A percentile compares a stretch with the other conserved stretches of the same genome.
These are phyloP conservation scores for Glycine tomentella DNA, from an alignment of 306 rosid species.

Conservation along the genomic window DNA sequence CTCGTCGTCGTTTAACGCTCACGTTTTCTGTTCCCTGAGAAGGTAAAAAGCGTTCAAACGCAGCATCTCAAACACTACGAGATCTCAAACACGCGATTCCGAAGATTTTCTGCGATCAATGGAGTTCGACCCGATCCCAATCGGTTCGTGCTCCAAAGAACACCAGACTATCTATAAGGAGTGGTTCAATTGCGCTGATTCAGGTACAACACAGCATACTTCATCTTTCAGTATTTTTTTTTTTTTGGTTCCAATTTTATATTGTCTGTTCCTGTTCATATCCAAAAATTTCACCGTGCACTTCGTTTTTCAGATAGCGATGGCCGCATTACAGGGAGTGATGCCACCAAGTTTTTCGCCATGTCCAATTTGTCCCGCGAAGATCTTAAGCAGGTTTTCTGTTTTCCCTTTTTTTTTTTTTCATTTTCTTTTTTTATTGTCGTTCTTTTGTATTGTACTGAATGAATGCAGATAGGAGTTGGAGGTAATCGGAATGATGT, in stretches of 20 bases:
- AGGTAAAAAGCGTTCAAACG: neutral
- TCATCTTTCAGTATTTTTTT: neutral
- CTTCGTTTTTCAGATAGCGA: conserved; percentile 67
- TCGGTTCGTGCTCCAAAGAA: conserved; percentile 80
- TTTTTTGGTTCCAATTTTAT: conserved; percentile 3
- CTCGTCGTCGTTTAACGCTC: conserved; percentile 27
- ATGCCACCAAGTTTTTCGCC: conserved; percentile 83
- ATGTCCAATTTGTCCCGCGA: conserved; percentile 80
- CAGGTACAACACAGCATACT: conserved; percentile 51
- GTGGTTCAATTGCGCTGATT: conserved; percentile 86
- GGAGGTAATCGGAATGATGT: neutral
- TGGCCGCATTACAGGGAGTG: conserved; percentile 91
- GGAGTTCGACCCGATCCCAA: conserved; percentile 77
- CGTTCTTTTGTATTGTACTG: neutral
- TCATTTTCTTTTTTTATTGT: neutral
- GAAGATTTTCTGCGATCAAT: conserved; percentile 44
- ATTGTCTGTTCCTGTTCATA: neutral
- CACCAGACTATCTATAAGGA: conserved; percentile 69
- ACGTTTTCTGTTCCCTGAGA: neutral
- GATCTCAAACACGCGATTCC: neutral
- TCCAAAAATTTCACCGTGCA: too few species aligned
- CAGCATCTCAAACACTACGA: neutral
- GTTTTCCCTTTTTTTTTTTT: neutral
- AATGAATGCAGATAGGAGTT: neutral
- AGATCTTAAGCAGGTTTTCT: conserved; percentile 91